Evolutionary conservation across 495 filamentous ascomycete species (phyloP), one percentile per base, ranked within the genome.

Genomic region (Neurospora tetrasperma): DNA sequence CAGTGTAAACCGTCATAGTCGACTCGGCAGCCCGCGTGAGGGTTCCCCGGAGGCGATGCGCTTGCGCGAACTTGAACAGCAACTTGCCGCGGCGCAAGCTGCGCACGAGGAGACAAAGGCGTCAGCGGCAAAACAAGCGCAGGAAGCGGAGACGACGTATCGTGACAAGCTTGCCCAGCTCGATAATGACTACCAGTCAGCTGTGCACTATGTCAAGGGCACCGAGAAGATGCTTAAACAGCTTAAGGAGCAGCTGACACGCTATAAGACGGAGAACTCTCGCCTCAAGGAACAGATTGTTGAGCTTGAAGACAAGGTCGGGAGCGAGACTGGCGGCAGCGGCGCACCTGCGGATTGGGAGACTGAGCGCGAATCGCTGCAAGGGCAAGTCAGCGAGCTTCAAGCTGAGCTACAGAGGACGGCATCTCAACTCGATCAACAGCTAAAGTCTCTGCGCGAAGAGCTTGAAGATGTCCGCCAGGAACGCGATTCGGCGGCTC

Each of bases 221-320:
- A 98, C 95, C 1, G 96, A 99, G 83, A 98, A 97, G 87, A 97
- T 99, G 93, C 86, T 99, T 35, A 94, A 95, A 82, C 94, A 94
- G 76, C 97, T 99, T 90, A 98, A 99, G 85, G 94, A 97, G 75
- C 96, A 99, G 81, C 85, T 98, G 14, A 84, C 89, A 44, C 93
- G 94, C 43, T 94, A 94, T 80, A 98, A 97, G 86, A 82, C 88
- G 46, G 90, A 94, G 69, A 97, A 97, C 76, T 84, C 85, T n/a
- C 90, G 90, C 72, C 80, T 98, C 42, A 94, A 96, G 80, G 88
- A 89, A 42, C 92, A 97, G 74, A 82, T 98, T 39, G 88, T 92
- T 39, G 85, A 89, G 73, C 77, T 86, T 35, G 85, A 85, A 31
- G 86, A 87, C 71, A 84, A 83, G 75, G 77, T 86, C 5, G 83